Evolutionary conservation across 2,329 filamentous ascomycete species (phyloP).

Genomic region (Cladorrhinum sp.): DNA sequence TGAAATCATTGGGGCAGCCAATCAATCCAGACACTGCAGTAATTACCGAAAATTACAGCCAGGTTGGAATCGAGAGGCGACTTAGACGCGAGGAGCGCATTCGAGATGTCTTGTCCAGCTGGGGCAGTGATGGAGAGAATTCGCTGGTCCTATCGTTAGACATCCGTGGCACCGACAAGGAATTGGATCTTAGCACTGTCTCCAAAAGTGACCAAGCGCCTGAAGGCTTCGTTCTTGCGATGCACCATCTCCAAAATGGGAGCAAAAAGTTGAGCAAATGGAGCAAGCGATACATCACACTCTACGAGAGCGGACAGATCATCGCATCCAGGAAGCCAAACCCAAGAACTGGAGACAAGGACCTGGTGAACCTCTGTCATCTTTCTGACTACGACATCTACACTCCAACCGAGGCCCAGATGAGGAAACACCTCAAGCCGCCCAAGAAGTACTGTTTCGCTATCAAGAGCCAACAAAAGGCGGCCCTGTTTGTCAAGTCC

Average conservation of each 20-base stretch:
- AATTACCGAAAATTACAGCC: slow-evolving; percentile 72
- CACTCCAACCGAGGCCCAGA: slow-evolving; percentile 64
- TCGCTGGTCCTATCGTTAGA: slow-evolving; percentile 65
- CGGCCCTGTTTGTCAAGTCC: slow-evolving; percentile 74
- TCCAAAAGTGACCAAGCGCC: slow-evolving; percentile 59
- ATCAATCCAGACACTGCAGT: slow-evolving; percentile 66
- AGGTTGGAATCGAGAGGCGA: slow-evolving; percentile 75
- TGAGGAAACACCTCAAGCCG: slow-evolving; percentile 69
- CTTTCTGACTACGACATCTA: slow-evolving; percentile 93
- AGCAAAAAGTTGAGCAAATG: slow-evolving; percentile 66
- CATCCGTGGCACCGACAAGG: slow-evolving; percentile 50
- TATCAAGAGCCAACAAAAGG: slow-evolving; percentile 89
- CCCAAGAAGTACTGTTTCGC: slow-evolving; percentile 85
- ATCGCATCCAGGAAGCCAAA: slow-evolving; percentile 66
- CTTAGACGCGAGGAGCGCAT: slow-evolving; percentile 83
- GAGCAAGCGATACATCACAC: slow-evolving; percentile 77
- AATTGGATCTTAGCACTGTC: slow-evolving; percentile 65
- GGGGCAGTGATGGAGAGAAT: slow-evolving; percentile 80
- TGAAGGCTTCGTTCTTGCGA: slow-evolving; percentile 61
- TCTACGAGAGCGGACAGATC: slow-evolving; percentile 71
- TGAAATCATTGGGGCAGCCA: slow-evolving; percentile 37
- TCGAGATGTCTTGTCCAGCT: slow-evolving; percentile 86
- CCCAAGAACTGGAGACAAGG: slow-evolving; percentile 60
- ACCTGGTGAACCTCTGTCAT: slow-evolving; percentile 71
- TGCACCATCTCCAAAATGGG: slow-evolving; percentile 66